Evolutionary conservation across 331 rosid genomes (phyloP), one percentile per base, ranked within the genome.

Genomic region (Stylosanthes scabra): DNA sequence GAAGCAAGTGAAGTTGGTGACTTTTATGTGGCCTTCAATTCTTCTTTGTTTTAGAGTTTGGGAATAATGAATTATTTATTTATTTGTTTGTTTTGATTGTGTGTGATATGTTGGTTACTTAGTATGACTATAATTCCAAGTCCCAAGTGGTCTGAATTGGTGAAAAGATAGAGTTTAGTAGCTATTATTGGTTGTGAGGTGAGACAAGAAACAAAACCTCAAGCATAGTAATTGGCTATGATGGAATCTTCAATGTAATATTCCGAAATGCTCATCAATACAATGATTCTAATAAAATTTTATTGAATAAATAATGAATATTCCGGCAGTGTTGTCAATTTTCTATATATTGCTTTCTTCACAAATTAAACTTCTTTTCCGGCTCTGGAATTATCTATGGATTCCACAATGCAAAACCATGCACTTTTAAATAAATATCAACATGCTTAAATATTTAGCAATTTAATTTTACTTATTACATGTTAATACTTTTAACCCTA

Each of bases 161-260:
- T 72, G 14, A 72, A 31, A 3, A 34, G 39, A 34, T 34, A 34
- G 40, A 73, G 45, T 65, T 1, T 31, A 75, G 28, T 51, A 37
- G 44, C 52, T 74, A 66, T 16, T 66, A 65, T 20, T 66, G 6
- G 56, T 58, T 54, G 7, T 16, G 46, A 49, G 8, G 66, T 47
- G 70, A 67, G 31, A 56, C 66, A 45, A 64, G 39, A 75, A 78
- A 46, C 62, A 67, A 42, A 39, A 63, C n/a, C 31, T 63, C 41
- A 2, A 52, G 40, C 68, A 39, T 72, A 11, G 59, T 72, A 44
- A 62, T 73, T 11, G 20, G 70, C 80, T 73, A 29, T 3, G n/a
- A 76, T 59, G 81, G 86, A 84, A 84, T 84, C 74, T 74, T 58
- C 61, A 59, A 9, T 2, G 16, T 79, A 86, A 86, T 81, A 80